Base-by-base conservation (phyloP, 257 asterid genomes). In the Echium plantagineum region DNA sequence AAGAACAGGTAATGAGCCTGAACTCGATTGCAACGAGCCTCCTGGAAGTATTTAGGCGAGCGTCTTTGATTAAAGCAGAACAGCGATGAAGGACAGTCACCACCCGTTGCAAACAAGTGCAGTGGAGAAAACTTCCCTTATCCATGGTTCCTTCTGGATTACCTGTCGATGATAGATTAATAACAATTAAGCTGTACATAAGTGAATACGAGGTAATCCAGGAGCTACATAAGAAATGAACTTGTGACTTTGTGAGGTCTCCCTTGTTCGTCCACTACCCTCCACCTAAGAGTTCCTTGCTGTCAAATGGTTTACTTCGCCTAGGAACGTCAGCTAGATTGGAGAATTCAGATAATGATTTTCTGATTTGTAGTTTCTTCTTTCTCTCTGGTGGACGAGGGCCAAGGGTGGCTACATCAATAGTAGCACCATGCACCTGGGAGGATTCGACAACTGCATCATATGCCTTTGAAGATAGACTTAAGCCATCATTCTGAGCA, bases 381-480 rank as follows among this genome's bases (percentile, higher is more conserved):
- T 71, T 77, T 38, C 67, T 78, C 71, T 80, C 95, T 8, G 72
- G 69, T 9, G 98, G 98, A 17, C 90, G 78, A 1, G 82, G 82
- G 9, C 96, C 97, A 0, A 91, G 71, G 13, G 59, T 59, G 51
- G 68, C 59, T 5, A 79, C 52, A 24, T 91, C 95, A 22, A 91
- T 62, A 7, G 69, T 76, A 24, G 86, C 88, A 48, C 85, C 89
- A 19, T 79, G 71, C 15, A 24, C 58, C 35, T 74, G 60, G 0
- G 84, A 49, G 12, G 87, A 80, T 24, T 16, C 61, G 35, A 86
- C 51, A 15, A 88, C 83, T 4, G 86, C 82, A 65, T 91, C 88
- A 35, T 88, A 88, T 0, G 95, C 94, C 82, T 82, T 91, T 0
- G 79, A 21, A 1, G 97, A 85, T 30, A 91, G 95, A 71, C 9